phyloP scores from a whole-genome alignment of 2,329 filamentous ascomycete genomes.

The Aspergillus floridensis region DNA sequence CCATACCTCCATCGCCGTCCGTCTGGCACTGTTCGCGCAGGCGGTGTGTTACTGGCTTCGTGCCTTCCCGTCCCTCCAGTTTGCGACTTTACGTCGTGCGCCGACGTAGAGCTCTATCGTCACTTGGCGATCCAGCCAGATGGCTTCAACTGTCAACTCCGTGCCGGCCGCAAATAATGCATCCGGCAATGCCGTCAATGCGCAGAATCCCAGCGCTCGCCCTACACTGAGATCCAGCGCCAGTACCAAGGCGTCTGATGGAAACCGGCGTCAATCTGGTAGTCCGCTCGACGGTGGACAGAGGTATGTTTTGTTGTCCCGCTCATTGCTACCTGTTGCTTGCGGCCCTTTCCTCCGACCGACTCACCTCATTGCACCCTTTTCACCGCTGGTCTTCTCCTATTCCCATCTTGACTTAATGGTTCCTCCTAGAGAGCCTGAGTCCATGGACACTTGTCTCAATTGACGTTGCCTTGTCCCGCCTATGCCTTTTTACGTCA shows the following conservation, averaged over 20 bases:
- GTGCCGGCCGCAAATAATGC: constrained; percentile 36
- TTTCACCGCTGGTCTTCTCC: constrained; percentile 12
- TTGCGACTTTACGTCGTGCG: constrained; percentile 36
- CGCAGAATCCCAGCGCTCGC: constrained; percentile 39
- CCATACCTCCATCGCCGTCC: constrained; percentile 5
- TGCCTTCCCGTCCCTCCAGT: constrained; percentile 24
- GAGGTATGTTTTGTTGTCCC: constrained; percentile 47
- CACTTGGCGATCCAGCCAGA: constrained; percentile 31
- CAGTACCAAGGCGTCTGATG: constrained; percentile 51
- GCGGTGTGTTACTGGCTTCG: constrained; percentile 40
- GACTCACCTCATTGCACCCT: constrained; percentile 5
- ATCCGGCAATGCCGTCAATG: constrained; percentile 36
- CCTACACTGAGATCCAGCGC: constrained; percentile 52
- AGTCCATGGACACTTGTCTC: neutral
- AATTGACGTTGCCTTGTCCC: neutral
- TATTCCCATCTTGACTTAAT: neutral
- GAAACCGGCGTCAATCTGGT: constrained; percentile 54
- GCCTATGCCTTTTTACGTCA: neutral
- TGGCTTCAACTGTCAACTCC: constrained; percentile 44
- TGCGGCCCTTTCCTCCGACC: constrained; percentile 4
- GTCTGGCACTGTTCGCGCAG: constrained; percentile 30
- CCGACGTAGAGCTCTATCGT: constrained; percentile 34
- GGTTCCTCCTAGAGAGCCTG: neutral
- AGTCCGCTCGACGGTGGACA: constrained; percentile 55
- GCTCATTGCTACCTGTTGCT: constrained; percentile 9